Evolutionary conservation across 768 basidiomycete genomes (phyloP), one percentile per base, ranked within the genome.

Genomic region (Nevesoporus exiguus): DNA sequence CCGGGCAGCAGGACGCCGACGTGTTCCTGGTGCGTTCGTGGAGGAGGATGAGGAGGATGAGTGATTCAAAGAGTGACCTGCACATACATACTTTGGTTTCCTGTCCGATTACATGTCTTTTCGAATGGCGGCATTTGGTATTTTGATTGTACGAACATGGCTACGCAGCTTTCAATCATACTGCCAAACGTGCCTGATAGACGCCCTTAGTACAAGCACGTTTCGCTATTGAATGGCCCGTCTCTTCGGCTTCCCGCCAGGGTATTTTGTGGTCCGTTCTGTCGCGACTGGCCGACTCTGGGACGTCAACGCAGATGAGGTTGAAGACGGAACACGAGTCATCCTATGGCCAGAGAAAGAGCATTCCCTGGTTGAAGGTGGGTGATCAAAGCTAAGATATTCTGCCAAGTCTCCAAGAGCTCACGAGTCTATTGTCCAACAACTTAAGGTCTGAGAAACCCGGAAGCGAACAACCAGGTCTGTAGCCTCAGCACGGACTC

Each of bases 361-460:
- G 59, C 81, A 71, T 11, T 88, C 86, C 4, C 73, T 90, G 5
- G 90, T 93, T 1, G 90, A 93, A 77, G 77, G 90, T 89, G 68
- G 57, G 80, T 50, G 7, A 22, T 25, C 49, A 24, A 17, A 27
- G 41, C 6, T 34, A 21, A 27, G 1, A 3, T 42, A 30, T 40
- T 57, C 1, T 22, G 31, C 27, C 46, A 25, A 39, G 42, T 41
- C 44, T 42, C 39, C 54, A 36, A 33, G 43, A 47, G 22, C 58
- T 66, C 54, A 68, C 21, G 42, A 49, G 24, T 49, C 34, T 30
- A 30, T 46, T n/a, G n/a, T n/a, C n/a, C n/a, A n/a, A n/a, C n/a
- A n/a, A n/a, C n/a, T n/a, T 4, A 33, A 91, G 90, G 77, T 44
- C 78, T 90, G 66, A 76, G 91, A 54, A 78, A 76, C 55, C 86